phyloP scores from a whole-genome alignment of 2,329 filamentous ascomycete genomes.

The Boeremia exigua region DNA sequence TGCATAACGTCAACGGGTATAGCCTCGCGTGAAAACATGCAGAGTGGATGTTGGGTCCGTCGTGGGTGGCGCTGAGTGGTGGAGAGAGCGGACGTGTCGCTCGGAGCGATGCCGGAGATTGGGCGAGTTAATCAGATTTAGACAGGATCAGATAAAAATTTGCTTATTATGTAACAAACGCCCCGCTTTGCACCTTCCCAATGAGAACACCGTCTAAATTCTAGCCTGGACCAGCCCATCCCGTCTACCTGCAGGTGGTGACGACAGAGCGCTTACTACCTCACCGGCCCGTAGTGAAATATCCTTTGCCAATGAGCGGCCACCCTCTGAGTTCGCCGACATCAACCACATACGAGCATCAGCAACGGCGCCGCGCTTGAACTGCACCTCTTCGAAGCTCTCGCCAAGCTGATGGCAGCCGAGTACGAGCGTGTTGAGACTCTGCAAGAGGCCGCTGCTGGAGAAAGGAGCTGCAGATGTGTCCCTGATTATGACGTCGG shows the following conservation, averaged over 20 bases:
- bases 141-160: conserved; percentile 41
- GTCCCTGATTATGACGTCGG: conserved; percentile 43
- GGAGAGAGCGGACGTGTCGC: conserved; percentile 18
- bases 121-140: conserved; percentile 27
- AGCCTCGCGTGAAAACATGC: conserved; percentile 26
- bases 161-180: conserved; percentile 28
- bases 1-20: conserved; percentile 22
- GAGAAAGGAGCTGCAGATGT: conserved; percentile 21
- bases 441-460: conserved; percentile 34
- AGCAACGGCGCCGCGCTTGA: conserved; percentile 43
- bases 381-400: conserved; percentile 47
- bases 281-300: conserved; percentile 43
- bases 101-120: conserved; percentile 20
- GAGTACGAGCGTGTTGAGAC: conserved; percentile 41
- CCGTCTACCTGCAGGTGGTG: conserved; percentile 20
- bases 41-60: conserved; percentile 17
- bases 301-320: conserved; percentile 45
- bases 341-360: conserved; percentile 42
- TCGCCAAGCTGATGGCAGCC: conserved; percentile 45
- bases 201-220: conserved; percentile 28
- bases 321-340: conserved; percentile 40
- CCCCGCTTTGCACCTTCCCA: conserved; percentile 16
- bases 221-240: conserved; percentile 37
- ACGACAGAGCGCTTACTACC: conserved; percentile 35
- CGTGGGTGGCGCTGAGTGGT: conserved; percentile 16